phyloP scores from a whole-genome alignment of 768 basidiomycete genomes.

The Lactarius hatsudake region DNA sequence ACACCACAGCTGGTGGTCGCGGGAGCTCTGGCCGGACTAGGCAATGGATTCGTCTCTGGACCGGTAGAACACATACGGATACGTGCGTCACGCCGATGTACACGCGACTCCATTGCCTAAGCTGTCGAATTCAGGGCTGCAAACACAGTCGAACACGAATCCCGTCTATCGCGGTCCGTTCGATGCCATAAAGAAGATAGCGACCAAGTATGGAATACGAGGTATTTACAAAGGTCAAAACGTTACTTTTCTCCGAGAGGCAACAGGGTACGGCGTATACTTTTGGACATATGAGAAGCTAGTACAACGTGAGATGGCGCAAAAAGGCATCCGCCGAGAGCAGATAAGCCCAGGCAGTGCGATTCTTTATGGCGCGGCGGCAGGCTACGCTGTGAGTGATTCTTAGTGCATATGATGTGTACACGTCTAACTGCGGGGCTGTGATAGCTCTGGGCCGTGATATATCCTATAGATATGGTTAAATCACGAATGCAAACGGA shows the following conservation, averaged over 20 bases:
- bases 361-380: constrained; percentile 84
- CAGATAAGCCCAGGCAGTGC: constrained; percentile 77
- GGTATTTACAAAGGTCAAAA: constrained; percentile 94
- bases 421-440: constrained; percentile 22
- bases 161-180: constrained; percentile 78
- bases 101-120: constrained; percentile 7
- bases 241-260: constrained; percentile 83
- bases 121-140: constrained; percentile 58
- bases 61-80: constrained; percentile 99
- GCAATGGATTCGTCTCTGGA: constrained; percentile 90
- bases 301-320: constrained; percentile 80
- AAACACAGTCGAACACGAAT: constrained; percentile 83
- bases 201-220: constrained; percentile 64
- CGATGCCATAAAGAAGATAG: constrained; percentile 87
- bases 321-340: constrained; percentile 66
- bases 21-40: constrained; percentile 83
- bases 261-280: constrained; percentile 80
- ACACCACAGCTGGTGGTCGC: constrained; percentile 66
- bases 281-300: constrained; percentile 93
- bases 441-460: constrained; percentile 77
- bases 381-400: constrained; percentile 75
- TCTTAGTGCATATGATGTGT: constrained; percentile 16
- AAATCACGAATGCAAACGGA: constrained; percentile 97
- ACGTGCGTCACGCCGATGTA: constrained; percentile 47
- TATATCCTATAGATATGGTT: constrained; percentile 95